Base-by-base conservation (phyloP, 2,329 filamentous ascomycete genomes). In the Emmonsiellopsis sp. region DNA sequence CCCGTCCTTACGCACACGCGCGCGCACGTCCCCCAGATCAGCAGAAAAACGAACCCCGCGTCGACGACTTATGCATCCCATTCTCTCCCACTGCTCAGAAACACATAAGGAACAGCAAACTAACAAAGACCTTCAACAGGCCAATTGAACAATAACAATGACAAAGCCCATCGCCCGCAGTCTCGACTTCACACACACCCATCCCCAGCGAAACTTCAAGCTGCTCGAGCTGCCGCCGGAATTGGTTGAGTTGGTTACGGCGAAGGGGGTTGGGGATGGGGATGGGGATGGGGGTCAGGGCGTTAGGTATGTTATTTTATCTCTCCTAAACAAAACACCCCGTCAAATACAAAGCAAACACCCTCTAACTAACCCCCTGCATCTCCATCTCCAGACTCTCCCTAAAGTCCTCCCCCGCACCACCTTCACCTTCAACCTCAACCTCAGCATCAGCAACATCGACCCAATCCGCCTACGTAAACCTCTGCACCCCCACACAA, bases 151-250 rank as follows among this genome's bases (percentile, higher is more conserved):
- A 37, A 13, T 31, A 8, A 47, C 43, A 53, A 73, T 73, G 71
- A 66, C 70, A 17, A 72, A 70, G 14, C 71, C 73, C 60, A 55
- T 63, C 13, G 60, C 65, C 8, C 60, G 53, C 14, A 64, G 64
- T 49, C 65, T 74, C 42, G 63, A 68, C 5, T 71, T 75, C 59
- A 73, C 71, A 14, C 65, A 73, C 47, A 67, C 63, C 5, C 56
- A 60, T n/a, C 67, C 67, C 5, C 74, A 81, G 58, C 74, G 81
- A 59, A 73, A 73, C 21, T 78, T 83, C 63, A 75, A 79, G 40
- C 70, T 85, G 34, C 72, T 85, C 17, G 82, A 85, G 67, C 72
- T 85, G 14, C 77, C 82, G 10, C 68, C 79, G 2, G 78, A 82
- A 36, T 61, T 85, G 37, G 73, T 81, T 10, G 73, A 77, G 37